Evolutionary conservation across 2,329 filamentous ascomycete species (phyloP).

Genomic region (Kalmusia sp.): DNA sequence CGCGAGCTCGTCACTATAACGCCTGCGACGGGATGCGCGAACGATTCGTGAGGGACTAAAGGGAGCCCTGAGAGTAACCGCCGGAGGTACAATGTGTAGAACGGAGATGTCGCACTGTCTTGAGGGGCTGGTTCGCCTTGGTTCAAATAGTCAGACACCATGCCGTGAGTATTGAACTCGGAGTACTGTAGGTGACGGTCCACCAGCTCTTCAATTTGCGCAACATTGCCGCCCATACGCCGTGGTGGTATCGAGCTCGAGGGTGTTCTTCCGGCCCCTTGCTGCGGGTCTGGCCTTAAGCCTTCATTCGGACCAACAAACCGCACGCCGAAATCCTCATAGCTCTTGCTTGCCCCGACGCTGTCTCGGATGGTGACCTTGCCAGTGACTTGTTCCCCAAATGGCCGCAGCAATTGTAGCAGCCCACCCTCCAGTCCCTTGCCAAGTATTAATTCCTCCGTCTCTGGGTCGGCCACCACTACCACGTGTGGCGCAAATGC

Average conservation of each 20-base stretch:
- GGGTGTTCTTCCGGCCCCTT: conserved; percentile 32
- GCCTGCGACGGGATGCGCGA: conserved; percentile 91
- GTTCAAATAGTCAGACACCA: conserved; percentile 53
- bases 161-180: conserved; percentile 59
- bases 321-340: conserved; percentile 89
- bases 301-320: conserved; percentile 75
- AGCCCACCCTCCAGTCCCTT: conserved; percentile 88
- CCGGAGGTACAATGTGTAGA: conserved; percentile 85
- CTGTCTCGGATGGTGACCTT: conserved; percentile 93
- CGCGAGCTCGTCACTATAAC: conserved; percentile 94
- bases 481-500: conserved; percentile 90
- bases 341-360: conserved; percentile 79
- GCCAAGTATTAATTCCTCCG: conserved; percentile 76
- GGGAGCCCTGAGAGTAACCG: conserved; percentile 81
- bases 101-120: conserved; percentile 67
- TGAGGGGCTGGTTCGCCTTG: conserved; percentile 25
- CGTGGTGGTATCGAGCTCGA: conserved; percentile 44
- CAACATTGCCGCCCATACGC: conserved; percentile 61
- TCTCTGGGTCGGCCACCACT: conserved; percentile 85
- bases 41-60: conserved; percentile 86
- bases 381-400: conserved; percentile 85
- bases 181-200: conserved; percentile 79
- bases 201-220: conserved; percentile 80
- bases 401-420: conserved; percentile 85
- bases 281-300: conserved; percentile 46